These are phyloP conservation scores for Metarhizium rileyi DNA, from an alignment of 2,329 filamentous ascomycete genomes.

Conservation along the genomic window DNA sequence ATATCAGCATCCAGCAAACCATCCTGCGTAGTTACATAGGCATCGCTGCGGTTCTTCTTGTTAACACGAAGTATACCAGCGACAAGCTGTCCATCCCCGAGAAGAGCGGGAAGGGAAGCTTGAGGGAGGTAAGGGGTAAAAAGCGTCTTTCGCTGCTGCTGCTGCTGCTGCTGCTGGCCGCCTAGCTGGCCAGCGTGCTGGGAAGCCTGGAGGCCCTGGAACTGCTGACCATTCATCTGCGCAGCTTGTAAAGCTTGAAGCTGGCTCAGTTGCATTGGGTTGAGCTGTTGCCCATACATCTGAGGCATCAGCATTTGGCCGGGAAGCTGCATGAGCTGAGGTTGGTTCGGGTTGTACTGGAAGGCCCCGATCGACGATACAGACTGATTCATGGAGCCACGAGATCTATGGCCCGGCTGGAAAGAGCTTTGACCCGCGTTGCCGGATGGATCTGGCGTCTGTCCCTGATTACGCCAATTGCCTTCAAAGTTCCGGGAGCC, in stretches of 20 bases:
- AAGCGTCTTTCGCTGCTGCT: slow-evolving; percentile 93
- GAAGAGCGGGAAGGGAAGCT: slow-evolving; percentile 80
- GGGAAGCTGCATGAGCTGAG: slow-evolving; percentile 77
- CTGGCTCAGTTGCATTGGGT: slow-evolving; percentile 79
- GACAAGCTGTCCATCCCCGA: slow-evolving; percentile 87
- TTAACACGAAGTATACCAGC: slow-evolving; percentile 95
- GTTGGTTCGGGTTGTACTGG: slow-evolving; percentile 66
- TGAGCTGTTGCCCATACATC: slow-evolving; percentile 82
- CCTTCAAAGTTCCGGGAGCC: slow-evolving; percentile 92
- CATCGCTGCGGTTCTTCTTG: slow-evolving; percentile 99
- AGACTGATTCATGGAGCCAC: slow-evolving; percentile 78
- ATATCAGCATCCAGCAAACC: slow-evolving; percentile 87
- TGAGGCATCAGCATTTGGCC: slow-evolving; percentile 80
- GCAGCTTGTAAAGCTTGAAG: slow-evolving; percentile 87
- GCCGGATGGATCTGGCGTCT: slow-evolving; percentile 48
- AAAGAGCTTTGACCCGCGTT: slow-evolving; percentile 56
- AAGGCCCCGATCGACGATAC: slow-evolving; percentile 77
- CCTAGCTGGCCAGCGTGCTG: slow-evolving; percentile 62
- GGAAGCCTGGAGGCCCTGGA: slow-evolving; percentile 57
- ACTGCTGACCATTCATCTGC: slow-evolving; percentile 67
- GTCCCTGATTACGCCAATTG: slow-evolving; percentile 83
- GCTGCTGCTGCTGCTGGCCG: slow-evolving; percentile 54
- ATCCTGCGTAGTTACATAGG: slow-evolving; percentile 91
- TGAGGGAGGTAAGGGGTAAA: slow-evolving; percentile 98
- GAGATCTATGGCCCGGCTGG: slow-evolving; percentile 83